A percentile compares a stretch with the other conserved stretches of the same genome.
phyloP scores from a whole-genome alignment of 2,329 filamentous ascomycete species.

The Thermoascus crustaceus region DNA sequence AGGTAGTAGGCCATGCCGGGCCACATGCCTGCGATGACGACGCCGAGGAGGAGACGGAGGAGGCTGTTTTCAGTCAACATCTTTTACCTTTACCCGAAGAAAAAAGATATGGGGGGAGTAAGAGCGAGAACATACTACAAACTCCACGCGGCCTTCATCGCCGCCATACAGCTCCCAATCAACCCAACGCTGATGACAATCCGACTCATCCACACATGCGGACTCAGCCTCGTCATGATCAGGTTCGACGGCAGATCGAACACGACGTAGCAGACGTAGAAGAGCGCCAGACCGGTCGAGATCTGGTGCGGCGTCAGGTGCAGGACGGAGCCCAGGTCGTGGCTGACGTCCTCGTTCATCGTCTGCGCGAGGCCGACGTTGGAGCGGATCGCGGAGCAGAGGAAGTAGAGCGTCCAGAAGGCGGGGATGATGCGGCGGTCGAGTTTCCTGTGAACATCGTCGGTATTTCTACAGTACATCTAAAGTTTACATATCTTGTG shows the following conservation, averaged over 20 bases:
- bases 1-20: constrained; percentile 91
- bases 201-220: constrained; percentile 83
- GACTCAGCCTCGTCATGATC: constrained; percentile 76
- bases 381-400: constrained; percentile 83
- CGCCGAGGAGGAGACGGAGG: constrained; percentile 73
- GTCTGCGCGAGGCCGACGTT: constrained; percentile 93
- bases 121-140: constrained; percentile 62
- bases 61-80: constrained; percentile 39
- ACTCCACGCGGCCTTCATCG: constrained; percentile 74
- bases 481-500: too few species aligned
- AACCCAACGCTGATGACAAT: constrained; percentile 83
- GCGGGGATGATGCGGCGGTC: constrained; percentile 58
- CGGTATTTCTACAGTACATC: too few species aligned
- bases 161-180: constrained; percentile 75
- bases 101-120: too few species aligned
- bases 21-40: constrained; percentile 91
- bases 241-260: constrained; percentile 86
- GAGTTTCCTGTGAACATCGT: constrained; percentile 46
- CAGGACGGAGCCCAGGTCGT: constrained; percentile 68
- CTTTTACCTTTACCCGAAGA: background rate
- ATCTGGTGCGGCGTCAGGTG: constrained; percentile 65
- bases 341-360: constrained; percentile 65
- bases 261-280: constrained; percentile 86
- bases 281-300: constrained; percentile 75
- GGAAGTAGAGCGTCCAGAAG: constrained; percentile 85